Base-by-base conservation (phyloP, 768 basidiomycete genomes). In the Psilocybe azurescens region DNA sequence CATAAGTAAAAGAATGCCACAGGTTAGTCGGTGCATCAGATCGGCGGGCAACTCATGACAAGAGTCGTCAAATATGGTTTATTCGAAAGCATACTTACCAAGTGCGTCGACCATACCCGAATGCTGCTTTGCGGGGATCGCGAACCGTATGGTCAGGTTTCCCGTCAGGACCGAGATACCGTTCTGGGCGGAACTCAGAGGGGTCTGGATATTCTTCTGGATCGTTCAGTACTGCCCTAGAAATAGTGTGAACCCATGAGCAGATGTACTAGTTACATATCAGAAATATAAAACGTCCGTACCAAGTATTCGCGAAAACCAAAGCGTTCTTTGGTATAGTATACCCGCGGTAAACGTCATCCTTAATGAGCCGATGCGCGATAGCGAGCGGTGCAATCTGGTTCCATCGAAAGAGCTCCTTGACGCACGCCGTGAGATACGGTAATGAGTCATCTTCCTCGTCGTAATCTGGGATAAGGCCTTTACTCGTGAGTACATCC, bases 381-480 rank as follows among this genome's bases (percentile, higher is more conserved):
- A 53, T 60, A 33, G 52, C 59, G 24, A 60, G 52, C 10, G 59
- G 59, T 36, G 52, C 39, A 5, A 60, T 47, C 18, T 53, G 59
- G 46, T 60, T 60, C 59, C 59, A 60, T 36, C 59, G 59, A 16
- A 53, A 53, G 16, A 53, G 16, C 38, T 60, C 59, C 46, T 60
- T 60, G 1, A 60, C 53, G 18, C 56, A 58, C 4, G 56, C 56
- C 11, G 56, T 58, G 36, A 58, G 56, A 14, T 58, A 58, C 3
- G 56, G 56, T n/a, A 58, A 24, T 18, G 56, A 16, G 47, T 58
- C 56, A 36, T 48, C 46, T 29, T 58, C 56, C 49, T 58, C 29
- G 47, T 58, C 56, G n/a, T 47, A 58, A 11, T 58, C 47, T 5
- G 46, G 56, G 18, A 58, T 16, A 8, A 33, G 13, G 3, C 36